These are phyloP conservation scores for Plectosphaerella plurivora DNA, from an alignment of 2,329 filamentous ascomycete genomes.

Conservation along the genomic window DNA sequence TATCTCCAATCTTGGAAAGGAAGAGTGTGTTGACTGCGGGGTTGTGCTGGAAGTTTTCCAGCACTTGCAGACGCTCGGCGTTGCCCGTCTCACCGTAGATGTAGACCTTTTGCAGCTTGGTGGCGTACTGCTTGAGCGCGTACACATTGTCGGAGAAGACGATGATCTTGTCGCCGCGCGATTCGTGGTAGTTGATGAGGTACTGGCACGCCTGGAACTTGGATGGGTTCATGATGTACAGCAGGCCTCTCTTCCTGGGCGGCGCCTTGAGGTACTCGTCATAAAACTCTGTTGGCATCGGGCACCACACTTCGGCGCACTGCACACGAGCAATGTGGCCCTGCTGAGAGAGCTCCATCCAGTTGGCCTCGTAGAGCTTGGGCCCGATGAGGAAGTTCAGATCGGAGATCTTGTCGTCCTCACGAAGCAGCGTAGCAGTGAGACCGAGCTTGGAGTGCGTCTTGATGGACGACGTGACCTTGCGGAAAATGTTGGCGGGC, in stretches of 20 bases:
- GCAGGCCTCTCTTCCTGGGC: constrained; percentile 39
- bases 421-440: constrained; percentile 87
- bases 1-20: constrained; percentile 95
- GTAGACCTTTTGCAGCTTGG: constrained; percentile 78
- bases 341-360: constrained; percentile 97
- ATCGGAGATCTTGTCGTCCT: constrained; percentile 98
- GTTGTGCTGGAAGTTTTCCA: constrained; percentile 95
- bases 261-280: constrained; percentile 80
- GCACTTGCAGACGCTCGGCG: constrained; percentile 75
- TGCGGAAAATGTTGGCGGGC: constrained; percentile 91
- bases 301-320: constrained; percentile 98
- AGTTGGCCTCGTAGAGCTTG: constrained; percentile 97
- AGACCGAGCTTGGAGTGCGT: constrained; percentile 93
- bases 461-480: constrained; percentile 88
- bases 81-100: constrained; percentile 90
- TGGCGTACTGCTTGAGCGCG: constrained; percentile 79
- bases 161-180: constrained; percentile 92
- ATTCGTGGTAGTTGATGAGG: constrained; percentile 96
- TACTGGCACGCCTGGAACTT: constrained; percentile 98
- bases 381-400: constrained; percentile 96
- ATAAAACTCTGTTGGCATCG: constrained; percentile 98
- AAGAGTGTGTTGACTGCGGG: constrained; percentile 88
- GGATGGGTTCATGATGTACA: constrained; percentile 96
- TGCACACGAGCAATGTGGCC: constrained; percentile 96
- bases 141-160: constrained; percentile 98